Percentiles rank a stretch among this genome's conserved stretches.
Conservation (phyloP, 2,329 filamentous ascomycete genomes). For the Ciborinia camelliae region DNA sequence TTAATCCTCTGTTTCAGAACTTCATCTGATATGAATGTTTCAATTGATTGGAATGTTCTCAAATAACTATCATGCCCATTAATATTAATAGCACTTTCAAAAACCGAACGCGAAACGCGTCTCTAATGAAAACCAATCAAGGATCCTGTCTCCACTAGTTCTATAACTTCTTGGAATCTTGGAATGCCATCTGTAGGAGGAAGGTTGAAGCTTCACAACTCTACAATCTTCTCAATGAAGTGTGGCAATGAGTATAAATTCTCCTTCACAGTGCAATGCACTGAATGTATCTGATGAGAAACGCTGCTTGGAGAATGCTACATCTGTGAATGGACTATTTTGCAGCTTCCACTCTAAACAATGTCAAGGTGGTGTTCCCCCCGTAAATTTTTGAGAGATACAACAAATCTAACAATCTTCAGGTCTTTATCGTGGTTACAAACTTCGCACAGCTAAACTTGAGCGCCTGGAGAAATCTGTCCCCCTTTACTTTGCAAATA, state of each 20-base stretch:
- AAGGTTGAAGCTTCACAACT: not conserved
- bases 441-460: conserved; percentile 45
- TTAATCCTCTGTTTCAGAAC: too few species aligned
- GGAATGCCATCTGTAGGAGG: not conserved
- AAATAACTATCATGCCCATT: not conserved
- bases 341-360: conserved; percentile 44
- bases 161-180: not conserved
- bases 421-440: conserved; percentile 48
- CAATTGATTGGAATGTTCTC: not conserved
- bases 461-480: conserved; percentile 39
- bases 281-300: conserved; percentile 41
- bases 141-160: not conserved
- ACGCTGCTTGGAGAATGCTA: conserved; percentile 39
- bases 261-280: conserved; percentile 27
- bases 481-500: conserved; percentile 40
- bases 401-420: not conserved
- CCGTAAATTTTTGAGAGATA: not conserved
- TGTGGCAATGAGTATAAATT: not conserved
- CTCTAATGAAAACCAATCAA: not conserved
- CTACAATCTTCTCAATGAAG: not conserved
- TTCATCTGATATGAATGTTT: not conserved
- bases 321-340: conserved; percentile 43
- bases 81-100: not conserved
- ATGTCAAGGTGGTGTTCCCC: conserved; percentile 36
- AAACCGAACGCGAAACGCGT: not conserved